phyloP scores from a whole-genome alignment of 73 alveolate species.

The Blepharisma japonicum region DNA sequence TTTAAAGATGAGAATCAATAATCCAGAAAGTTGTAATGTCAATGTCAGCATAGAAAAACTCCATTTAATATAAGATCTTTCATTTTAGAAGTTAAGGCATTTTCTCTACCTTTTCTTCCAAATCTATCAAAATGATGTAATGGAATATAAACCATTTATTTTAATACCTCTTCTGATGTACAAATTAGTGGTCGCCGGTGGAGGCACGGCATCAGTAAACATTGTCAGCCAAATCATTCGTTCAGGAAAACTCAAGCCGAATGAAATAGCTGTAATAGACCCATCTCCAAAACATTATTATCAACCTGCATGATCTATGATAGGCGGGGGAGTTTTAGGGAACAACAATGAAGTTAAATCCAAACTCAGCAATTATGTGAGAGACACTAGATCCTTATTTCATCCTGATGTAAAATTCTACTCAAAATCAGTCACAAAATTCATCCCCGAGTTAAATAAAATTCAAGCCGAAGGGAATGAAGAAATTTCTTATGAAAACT shows the following conservation, averaged over 20 bases:
- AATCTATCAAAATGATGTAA: no score
- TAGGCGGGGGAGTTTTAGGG: conserved; percentile 77
- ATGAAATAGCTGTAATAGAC: conserved; percentile 69
- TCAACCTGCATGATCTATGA: conserved; percentile 80
- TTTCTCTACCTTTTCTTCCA: no score
- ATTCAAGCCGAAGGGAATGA: conserved; percentile 43
- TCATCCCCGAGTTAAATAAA: conserved; percentile 57
- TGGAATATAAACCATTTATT: no score
- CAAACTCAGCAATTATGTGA: conserved; percentile 9
- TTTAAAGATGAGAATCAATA: no score
- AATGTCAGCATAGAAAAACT: no score
- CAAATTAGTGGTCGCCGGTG: conserved; percentile 70
- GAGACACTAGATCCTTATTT: conserved; percentile 1
- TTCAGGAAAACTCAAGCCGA: conserved; percentile 41
- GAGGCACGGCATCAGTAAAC: conserved; percentile 74
- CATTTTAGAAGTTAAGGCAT: no score
- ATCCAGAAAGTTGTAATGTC: no score
- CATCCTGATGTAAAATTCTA: conserved; percentile 18
- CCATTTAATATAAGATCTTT: no score
- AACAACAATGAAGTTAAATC: conserved; percentile 26
- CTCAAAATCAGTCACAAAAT: conserved; percentile 40
- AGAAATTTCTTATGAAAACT: conserved; percentile 56
- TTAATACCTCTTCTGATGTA: no score
- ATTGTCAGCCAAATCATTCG: conserved; percentile 56
- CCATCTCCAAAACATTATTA: conserved; percentile 64